phyloP scores from a whole-genome alignment of 2,329 filamentous ascomycete species.

The Diplodia intermedia region DNA sequence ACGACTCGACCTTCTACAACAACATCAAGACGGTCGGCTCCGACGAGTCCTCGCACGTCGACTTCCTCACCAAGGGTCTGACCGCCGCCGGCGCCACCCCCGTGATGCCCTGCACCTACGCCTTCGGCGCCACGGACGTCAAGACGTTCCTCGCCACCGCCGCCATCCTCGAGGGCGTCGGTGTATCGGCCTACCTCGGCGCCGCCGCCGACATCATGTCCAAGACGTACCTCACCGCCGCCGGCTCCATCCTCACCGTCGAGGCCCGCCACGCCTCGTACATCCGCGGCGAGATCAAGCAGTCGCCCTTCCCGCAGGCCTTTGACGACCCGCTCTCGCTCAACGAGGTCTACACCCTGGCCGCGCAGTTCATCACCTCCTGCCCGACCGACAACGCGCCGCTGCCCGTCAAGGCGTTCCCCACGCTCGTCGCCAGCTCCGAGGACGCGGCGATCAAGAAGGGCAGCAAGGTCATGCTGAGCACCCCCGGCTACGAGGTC shows the following conservation, averaged over 20 bases:
- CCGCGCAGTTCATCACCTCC: conserved; percentile 65
- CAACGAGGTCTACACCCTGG: conserved; percentile 69
- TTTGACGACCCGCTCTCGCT: conserved; percentile 66
- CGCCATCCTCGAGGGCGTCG: conserved; percentile 62
- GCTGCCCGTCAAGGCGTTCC: conserved; percentile 68
- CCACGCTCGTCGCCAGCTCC: conserved; percentile 48
- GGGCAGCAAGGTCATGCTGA: conserved; percentile 35
- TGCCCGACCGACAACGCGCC: conserved; percentile 63
- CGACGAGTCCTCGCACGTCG: conserved; percentile 66
- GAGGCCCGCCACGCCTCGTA: conserved; percentile 71
- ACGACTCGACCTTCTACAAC: conserved; percentile 59
- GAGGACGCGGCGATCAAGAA: conserved; percentile 31
- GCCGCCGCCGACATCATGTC: conserved; percentile 65
- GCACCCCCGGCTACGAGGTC: conserved; percentile 39
- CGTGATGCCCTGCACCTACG: conserved; percentile 63
- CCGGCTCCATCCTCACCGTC: conserved; percentile 68
- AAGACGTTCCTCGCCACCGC: conserved; percentile 60
- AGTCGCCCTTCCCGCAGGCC: conserved; percentile 63
- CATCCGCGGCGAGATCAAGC: conserved; percentile 55
- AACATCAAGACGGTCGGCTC: conserved; percentile 63
- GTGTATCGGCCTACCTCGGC: conserved; percentile 67
- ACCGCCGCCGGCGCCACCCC: conserved; percentile 57
- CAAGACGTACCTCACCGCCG: conserved; percentile 65
- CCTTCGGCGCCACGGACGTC: conserved; percentile 59
- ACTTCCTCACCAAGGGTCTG: conserved; percentile 59